These are phyloP conservation scores for Favolaschia claudopus DNA, from an alignment of 768 basidiomycete species.

Conservation along the genomic window DNA sequence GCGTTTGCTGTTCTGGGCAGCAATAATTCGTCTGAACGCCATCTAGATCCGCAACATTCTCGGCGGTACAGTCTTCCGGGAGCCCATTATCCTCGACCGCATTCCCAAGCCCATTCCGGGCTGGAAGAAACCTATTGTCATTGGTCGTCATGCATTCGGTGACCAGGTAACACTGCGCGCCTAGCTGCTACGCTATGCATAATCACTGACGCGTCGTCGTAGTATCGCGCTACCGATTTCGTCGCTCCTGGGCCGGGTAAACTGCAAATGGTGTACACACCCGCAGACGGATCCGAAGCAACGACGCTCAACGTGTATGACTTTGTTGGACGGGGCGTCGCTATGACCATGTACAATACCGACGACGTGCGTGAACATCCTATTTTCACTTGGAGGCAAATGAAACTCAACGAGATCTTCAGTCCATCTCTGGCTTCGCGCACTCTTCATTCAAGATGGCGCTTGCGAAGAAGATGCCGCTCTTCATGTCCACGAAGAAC, in stretches of 20 bases:
- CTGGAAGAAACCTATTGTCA: conserved; percentile 96
- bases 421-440: conserved; percentile 95
- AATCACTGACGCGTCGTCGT: conserved; percentile 6
- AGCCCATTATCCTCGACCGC: conserved; percentile 91
- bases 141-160: conserved; percentile 97
- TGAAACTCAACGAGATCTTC: neutral
- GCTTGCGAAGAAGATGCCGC: conserved; percentile 75
- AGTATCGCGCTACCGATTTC: conserved; percentile 95
- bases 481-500: conserved; percentile 99
- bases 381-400: neutral
- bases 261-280: conserved; percentile 90
- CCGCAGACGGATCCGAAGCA: conserved; percentile 72
- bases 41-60: conserved; percentile 93
- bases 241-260: conserved; percentile 93
- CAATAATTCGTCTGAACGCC: neutral
- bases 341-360: conserved; percentile 98
- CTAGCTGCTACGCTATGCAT: neutral
- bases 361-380: conserved; percentile 68
- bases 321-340: conserved; percentile 92
- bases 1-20: conserved; percentile 34
- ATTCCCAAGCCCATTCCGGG: conserved; percentile 96
- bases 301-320: conserved; percentile 87
- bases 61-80: conserved; percentile 98
- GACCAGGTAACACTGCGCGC: conserved; percentile 67
- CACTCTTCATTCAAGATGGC: conserved; percentile 99